phyloP scores from a whole-genome alignment of 345 rosid species.

The Turnera subulata region DNA sequence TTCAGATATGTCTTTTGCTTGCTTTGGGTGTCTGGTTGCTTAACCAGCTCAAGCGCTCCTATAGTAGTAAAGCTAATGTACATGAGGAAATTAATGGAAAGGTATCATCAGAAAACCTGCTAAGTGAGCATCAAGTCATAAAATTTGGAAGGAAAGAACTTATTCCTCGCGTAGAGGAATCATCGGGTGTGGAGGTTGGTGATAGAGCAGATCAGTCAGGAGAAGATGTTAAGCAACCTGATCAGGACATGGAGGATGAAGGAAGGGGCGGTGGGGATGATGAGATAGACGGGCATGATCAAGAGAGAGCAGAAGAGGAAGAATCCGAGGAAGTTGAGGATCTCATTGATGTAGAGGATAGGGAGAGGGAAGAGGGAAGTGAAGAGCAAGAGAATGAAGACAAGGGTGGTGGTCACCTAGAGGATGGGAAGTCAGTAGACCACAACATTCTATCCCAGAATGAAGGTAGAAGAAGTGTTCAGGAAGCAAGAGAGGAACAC shows the following conservation, averaged over 20 bases:
- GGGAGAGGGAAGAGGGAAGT: constrained; percentile 32
- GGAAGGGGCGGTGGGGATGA: constrained; percentile 41
- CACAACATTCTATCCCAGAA: too few relatives aligned
- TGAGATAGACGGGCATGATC: constrained; percentile 43
- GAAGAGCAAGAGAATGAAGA: constrained; percentile 28
- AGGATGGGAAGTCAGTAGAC: too few relatives aligned
- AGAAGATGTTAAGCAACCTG: constrained; percentile 31
- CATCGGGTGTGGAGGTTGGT: background rate
- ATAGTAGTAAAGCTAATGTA: constrained; percentile 18
- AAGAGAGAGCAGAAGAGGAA: constrained; percentile 43
- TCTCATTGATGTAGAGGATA: constrained; percentile 53
- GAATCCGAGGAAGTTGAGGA: constrained; percentile 51
- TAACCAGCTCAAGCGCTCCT: constrained; percentile 43
- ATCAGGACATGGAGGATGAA: constrained; percentile 25
- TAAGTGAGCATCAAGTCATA: constrained; percentile 11
- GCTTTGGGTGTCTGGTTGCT: constrained; percentile 53
- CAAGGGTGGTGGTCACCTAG: constrained; percentile 17
- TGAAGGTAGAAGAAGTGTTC: too few relatives aligned
- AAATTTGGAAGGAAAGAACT: constrained; percentile 55
- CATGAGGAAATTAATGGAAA: constrained; percentile 4
- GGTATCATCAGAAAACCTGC: constrained; percentile 11
- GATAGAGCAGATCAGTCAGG: background rate
- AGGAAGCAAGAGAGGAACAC: too few relatives aligned
- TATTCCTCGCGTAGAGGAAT: constrained; percentile 14
- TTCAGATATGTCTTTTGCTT: constrained; percentile 47